phyloP scores from a whole-genome alignment of 345 rosid species.

The Cardamine occulta region DNA sequence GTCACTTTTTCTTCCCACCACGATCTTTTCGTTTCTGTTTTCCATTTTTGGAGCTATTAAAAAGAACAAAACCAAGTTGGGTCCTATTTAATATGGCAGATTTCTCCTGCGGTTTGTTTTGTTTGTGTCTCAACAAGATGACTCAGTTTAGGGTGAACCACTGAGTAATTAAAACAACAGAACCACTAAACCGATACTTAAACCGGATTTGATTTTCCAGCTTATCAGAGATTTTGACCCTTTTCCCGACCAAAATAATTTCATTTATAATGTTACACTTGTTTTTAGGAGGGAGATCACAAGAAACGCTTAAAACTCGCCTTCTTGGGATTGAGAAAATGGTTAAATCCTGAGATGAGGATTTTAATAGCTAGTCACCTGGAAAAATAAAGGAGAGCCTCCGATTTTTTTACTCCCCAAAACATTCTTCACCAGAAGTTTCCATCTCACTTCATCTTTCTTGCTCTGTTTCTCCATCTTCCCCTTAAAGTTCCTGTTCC shows the following conservation, averaged over 20 bases:
- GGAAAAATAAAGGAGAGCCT: conserved; percentile 56
- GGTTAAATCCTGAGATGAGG: background rate
- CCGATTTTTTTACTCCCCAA: conserved; percentile 60
- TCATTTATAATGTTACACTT: conserved; percentile 24
- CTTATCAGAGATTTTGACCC: background rate
- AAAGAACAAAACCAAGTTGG: conserved; percentile 31
- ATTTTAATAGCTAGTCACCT: conserved; percentile 24
- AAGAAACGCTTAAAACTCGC: conserved; percentile 44
- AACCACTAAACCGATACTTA: conserved; percentile 2
- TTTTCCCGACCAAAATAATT: conserved; percentile 9
- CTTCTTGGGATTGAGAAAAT: conserved; percentile 35
- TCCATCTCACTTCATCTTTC: conserved; percentile 76
- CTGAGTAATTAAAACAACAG: background rate
- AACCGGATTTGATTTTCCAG: conserved; percentile 4
- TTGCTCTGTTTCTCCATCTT: conserved; percentile 67
- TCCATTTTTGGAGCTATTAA: conserved; percentile 35
- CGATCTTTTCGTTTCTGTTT: conserved; percentile 31
- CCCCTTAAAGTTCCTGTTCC: conserved; percentile 67
- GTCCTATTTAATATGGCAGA: conserved; percentile 21
- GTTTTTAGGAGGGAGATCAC: conserved; percentile 22
- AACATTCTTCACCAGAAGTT: conserved; percentile 68
- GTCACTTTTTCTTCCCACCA: conserved; percentile 33
- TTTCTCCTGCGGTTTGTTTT: conserved; percentile 22
- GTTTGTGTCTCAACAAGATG: background rate
- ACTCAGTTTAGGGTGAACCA: conserved; percentile 3